These are phyloP conservation scores for Chytriomyces sp. DNA, from an alignment of 192 early-diverging fungal species.

Conservation along the genomic window DNA sequence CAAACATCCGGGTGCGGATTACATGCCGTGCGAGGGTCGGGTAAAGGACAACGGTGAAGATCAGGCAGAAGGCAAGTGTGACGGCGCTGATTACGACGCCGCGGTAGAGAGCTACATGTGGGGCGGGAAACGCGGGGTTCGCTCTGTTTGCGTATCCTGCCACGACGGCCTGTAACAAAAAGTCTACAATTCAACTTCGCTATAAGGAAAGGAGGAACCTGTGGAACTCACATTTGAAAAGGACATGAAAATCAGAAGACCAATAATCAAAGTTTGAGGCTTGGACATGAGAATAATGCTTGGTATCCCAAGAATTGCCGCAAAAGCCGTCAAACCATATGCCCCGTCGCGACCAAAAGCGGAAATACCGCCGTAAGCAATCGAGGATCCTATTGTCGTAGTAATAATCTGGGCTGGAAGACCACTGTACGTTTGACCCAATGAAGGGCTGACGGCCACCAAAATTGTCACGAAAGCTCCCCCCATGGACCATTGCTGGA, in stretches of 20 bases:
- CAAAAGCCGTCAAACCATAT: conserved; percentile 8
- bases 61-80: conserved; percentile 20
- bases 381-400: conserved; percentile 8
- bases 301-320: conserved; percentile 13
- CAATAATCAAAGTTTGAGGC: not conserved
- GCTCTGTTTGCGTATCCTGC: not conserved
- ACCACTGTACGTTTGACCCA: conserved; percentile 30
- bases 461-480: conserved; percentile 15
- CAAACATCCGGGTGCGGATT: not conserved
- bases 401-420: conserved; percentile 28
- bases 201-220: too few relatives aligned
- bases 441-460: conserved; percentile 22
- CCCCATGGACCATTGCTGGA: conserved; percentile 23
- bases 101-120: conserved; percentile 19
- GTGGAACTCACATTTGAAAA: conserved; percentile 27
- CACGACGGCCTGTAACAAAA: too few relatives aligned
- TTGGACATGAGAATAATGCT: not conserved
- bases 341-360: not conserved
- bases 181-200: too few relatives aligned
- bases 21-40: conserved; percentile 23
- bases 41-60: conserved; percentile 22
- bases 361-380: conserved; percentile 7
- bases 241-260: conserved; percentile 18
- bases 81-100: conserved; percentile 4
- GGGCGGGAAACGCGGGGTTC: not conserved